Evolutionary conservation across 306 rosid species (phyloP).

Genomic region (Castanea crenata): DNA sequence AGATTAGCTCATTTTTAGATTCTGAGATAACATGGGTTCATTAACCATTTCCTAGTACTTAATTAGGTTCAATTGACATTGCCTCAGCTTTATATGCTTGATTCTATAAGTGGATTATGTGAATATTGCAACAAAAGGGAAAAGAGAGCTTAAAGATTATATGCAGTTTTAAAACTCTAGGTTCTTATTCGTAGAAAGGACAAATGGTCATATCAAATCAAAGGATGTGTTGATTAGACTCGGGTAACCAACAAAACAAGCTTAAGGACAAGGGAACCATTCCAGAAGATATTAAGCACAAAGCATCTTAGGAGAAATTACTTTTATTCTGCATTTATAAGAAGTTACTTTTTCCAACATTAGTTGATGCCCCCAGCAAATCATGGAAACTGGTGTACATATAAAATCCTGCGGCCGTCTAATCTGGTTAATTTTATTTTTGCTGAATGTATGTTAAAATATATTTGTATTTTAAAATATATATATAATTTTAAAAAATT

Average conservation of each 20-base stretch:
- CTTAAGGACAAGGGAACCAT: no score
- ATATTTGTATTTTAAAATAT: fast-evolving
- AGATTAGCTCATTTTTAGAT: no score
- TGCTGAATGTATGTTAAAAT: fast-evolving
- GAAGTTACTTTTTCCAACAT: background rate
- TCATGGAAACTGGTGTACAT: no score
- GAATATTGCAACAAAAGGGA: background rate
- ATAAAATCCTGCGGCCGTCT: fast-evolving
- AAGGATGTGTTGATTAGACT: background rate
- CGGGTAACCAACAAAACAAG: no score
- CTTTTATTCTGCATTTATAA: no score
- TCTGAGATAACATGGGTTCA: no score
- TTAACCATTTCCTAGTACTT: background rate
- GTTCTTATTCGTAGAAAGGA: background rate
- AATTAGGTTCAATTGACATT: background rate
- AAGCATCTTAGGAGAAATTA: background rate
- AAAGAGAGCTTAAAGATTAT: background rate
- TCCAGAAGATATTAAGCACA: background rate
- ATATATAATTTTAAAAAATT: no score
- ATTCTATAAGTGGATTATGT: background rate
- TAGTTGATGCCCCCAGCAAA: no score
- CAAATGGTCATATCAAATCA: background rate
- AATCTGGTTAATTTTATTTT: no score
- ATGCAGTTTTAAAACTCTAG: background rate
- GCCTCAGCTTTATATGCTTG: background rate